Conservation (phyloP, 768 basidiomycete species). For the Lactarius evosmus region DNA sequence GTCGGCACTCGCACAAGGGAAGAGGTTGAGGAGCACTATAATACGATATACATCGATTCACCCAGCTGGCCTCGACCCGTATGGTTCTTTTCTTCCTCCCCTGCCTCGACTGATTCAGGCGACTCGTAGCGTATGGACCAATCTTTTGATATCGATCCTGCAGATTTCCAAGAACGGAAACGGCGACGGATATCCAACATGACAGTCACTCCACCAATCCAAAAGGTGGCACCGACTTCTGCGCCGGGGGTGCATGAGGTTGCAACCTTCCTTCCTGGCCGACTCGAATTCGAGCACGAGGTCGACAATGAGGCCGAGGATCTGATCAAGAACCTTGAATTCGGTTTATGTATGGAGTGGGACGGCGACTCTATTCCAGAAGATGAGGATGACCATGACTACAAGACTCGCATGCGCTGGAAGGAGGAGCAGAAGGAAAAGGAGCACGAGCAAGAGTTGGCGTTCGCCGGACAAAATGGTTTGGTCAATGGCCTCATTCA, state of each 20-base stretch:
- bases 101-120: conserved; percentile 22
- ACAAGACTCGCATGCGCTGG: conserved; percentile 48
- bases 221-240: conserved; percentile 80
- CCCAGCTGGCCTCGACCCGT: conserved; percentile 80
- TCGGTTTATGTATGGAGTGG: conserved; percentile 81
- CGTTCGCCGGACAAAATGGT: conserved; percentile 10
- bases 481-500: conserved; percentile 35
- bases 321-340: conserved; percentile 92
- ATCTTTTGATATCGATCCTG: conserved; percentile 68
- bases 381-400: conserved; percentile 74
- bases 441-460: conserved; percentile 32
- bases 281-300: conserved; percentile 98
- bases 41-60: conserved; percentile 73
- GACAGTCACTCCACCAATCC: conserved; percentile 51
- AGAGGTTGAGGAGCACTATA: conserved; percentile 90
- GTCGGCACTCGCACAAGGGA: conserved; percentile 92
- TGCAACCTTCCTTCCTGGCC: conserved; percentile 88
- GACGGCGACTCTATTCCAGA: conserved; percentile 81
- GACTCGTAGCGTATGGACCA: conserved; percentile 42
- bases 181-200: conserved; percentile 83
- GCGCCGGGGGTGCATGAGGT: conserved; percentile 91
- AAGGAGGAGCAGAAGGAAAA: conserved; percentile 40
- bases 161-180: conserved; percentile 86
- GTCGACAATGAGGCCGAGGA: conserved; percentile 96
- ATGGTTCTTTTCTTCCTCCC: conserved; percentile 32